Base-by-base conservation (phyloP, 2,329 filamentous ascomycete species). In the Beauveria rudraprayagi region DNA sequence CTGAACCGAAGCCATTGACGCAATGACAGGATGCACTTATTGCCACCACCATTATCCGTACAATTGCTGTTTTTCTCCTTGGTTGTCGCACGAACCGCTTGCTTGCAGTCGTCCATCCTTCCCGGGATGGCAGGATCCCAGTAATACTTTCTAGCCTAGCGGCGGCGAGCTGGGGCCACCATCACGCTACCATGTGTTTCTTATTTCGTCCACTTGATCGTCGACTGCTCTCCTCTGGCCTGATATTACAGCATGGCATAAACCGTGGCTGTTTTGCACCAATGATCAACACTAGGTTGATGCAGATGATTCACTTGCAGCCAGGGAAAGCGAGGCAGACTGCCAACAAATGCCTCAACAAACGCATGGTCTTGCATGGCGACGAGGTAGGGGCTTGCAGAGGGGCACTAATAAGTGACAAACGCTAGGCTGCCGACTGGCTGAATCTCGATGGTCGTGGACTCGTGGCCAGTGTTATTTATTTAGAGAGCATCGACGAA, bases 321-420 rank as follows among this genome's bases (percentile, higher is more conserved):
- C 30, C 8, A 47, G 19, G 30, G 17, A 40, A 19, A 48, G 30
- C 14, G 14, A 41, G 46, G 17, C 34, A 40, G 22, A 28, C 10
- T 57, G 46, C 44, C 37, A 52, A 43, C 24, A 59, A 59, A 59
- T 59, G 47, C 56, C 56, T 59, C 56, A 52, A 48, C n/a, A 30
- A 26, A 44, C 22, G 22, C 48, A 26, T 30, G 14, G 24, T 16
- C n/a, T 19, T 44, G 47, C 34, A 59, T 16, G 11, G 46, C 41
- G 44, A 10, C 44, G 26, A 34, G 14, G 19, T 34, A 34, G 55
- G 56, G 37, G 22, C 46, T 30, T 19, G 47, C n/a, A 30, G 46
- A 24, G 6, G 22, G 22, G 37, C 47, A 52, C 56, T 52, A 54
- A 37, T 16, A 43, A 44, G 11, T 37, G 34, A 37, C 34, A 26